Base-by-base conservation (phyloP, 2,329 filamentous ascomycete species). In the Aspergillus fischeri region DNA sequence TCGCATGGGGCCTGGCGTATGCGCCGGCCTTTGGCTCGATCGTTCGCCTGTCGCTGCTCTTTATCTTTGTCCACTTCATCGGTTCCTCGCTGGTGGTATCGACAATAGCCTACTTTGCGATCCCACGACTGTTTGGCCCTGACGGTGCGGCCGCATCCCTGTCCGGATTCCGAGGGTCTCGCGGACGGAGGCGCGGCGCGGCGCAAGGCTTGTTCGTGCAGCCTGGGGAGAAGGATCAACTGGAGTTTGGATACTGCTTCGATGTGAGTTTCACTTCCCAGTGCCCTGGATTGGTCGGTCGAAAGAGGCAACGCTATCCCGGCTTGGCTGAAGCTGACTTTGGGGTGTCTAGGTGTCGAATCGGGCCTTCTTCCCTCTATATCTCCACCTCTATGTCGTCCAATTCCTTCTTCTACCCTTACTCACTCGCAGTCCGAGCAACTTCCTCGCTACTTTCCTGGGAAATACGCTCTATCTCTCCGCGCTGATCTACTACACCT, bases 161-260 rank as follows among this genome's bases (percentile, higher is more conserved):
- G 35, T 77, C 79, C 3, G 77, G 82, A 20, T 63, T 81, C 51
- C 61, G 77, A 57, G 73, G 67, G 59, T 74, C 59, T 51, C 71
- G 80, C 4, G 78, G 80, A 32, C 74, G 81, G 57, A 75, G 82
- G 67, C 71, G 82, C 59, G 71, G 76, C 54, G 71, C 73, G 20
- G 75, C 78, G 51, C 76, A 82, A 66, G 84, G 86, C 2, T 71
- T 88, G 6, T 87, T 88, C 65, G 77, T 80, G 4, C 81, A 83
- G 54, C 79, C 81, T 0, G 77, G 75, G 9, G 76, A 78, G 60
- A 81, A 80, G 29, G 85, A 87, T 54, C 82, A 82, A 58, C 71
- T 89, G 60, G 86, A 88, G 67, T 89, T 88, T 73, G 86, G 86
- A 53, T 89, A 89, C 69, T 88, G 86, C 70, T 88, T 88, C 73